Evolutionary conservation across 2,329 filamentous ascomycete genomes (phyloP), one percentile per base, ranked within the genome.

Genomic region (Chaetomiaceae sp.): DNA sequence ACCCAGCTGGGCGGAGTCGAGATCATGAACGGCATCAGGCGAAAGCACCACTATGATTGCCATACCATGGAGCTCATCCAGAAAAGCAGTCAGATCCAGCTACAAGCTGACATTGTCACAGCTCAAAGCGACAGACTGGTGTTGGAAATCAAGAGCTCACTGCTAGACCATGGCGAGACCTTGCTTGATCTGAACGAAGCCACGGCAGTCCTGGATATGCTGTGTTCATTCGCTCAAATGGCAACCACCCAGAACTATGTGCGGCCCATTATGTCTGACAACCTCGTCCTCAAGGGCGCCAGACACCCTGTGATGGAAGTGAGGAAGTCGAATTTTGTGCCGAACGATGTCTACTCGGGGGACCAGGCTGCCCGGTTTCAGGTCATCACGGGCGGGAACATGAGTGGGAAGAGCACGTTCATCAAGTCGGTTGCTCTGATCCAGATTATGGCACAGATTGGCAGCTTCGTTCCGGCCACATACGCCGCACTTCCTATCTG

Each of bases 401-500:
- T 98, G 93, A 95, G 88, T 57, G 93, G 90, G 1, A 98, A 97
- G 64, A 95, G 86, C 53, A 98, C 90, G 0, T 97, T 96, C 60
- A 95, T 97, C 52, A 81, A 88, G 40, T 84, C 86, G 2, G 73
- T 95, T 19, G 87, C 91, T 0, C 70, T 98, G 26, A 79, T 94
- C 60, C 81, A 86, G 36, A 81, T 98, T 48, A 96, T 98, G 89
- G 88, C 88, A 1, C 93, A 98, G 59, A 82, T 96, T 42, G 91
- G 90, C 3, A 86, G 81, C 57, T 97, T 94, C 62, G 84, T 97
- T 1, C 93, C 93, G 0, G 91, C 89, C 0, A 73, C 83, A 24
- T 93, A 88, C 59, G 93, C 89, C 0, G 81, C 83, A 0, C 85
- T 97, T 52, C 80, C 89, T 0, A 79, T 97, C 15, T 74, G 86